Evolutionary conservation across 164 flowering plant genomes (phyloP), one percentile per base, ranked within the genome.

Genomic region (Annona squamosa): DNA sequence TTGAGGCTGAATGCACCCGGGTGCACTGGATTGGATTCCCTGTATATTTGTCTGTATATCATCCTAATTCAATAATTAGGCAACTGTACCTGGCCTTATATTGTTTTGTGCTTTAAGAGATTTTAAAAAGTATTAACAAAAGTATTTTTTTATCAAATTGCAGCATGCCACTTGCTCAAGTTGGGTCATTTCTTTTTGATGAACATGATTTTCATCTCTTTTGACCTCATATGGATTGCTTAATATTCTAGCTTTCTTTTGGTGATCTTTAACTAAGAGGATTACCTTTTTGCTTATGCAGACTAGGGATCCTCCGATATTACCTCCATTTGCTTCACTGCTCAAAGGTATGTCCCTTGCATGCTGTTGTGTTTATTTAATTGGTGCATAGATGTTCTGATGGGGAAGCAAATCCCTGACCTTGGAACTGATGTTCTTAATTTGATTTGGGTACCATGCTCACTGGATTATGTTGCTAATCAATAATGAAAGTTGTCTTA

Each of bases 241-340:
- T 26, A 16, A 52, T 5, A 16, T 52, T 52, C 59, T 12, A 52
- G 59, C 59, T 52, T 52, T 52, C 59, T 52, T 52, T 52, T 52
- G 59, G 17, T 52, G 59, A 52, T 52, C 59, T 16, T 52, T 52
- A 3, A 16, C 13, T 52, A 9, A 3, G 13, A 44, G 70, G 3
- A 73, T 63, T 65, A 16, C 61, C 76, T 44, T 12, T 26, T 18
- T 71, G 67, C 76, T 69, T 48, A 59, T 82, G 82, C 91, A 90
- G 94, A 87, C 86, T 73, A 83, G 90, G 63, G 70, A 84, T 56
- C 88, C 91, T 77, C 94, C 89, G 10, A 87, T 90, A 77, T 79
- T 90, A 77, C 94, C 94, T 79, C 88, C 94, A 63, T 88, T 90
- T 69, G 81, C 87, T 77, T 82, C 68, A 4, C 63, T 90, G 65